Base-by-base conservation (phyloP, 495 filamentous ascomycete species). In the Hypoxylon crocopeplum region DNA sequence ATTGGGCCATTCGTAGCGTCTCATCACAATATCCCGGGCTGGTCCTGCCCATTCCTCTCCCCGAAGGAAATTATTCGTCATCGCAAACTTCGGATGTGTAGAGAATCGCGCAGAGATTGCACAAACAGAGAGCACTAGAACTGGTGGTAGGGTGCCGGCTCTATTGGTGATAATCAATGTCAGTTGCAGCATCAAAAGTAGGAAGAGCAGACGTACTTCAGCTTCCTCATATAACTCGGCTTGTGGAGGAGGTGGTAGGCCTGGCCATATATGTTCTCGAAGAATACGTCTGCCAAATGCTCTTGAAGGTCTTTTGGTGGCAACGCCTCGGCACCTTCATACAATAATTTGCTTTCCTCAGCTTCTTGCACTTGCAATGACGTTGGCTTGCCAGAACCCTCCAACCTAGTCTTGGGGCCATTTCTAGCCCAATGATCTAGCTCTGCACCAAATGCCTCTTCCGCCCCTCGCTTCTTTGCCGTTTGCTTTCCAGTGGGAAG, bases 181-280 rank as follows among this genome's bases (percentile, higher is more conserved):
- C 48, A 45, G 24, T 32, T 16, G 16, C 8, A 11, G 38, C 3
- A 48, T 29, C 19, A 41, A 25, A 22, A 8, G 37, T 29, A 19
- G 50, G 59, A 38, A 29, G 15, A 17, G 40, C 58, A 61, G 46
- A 74, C 79, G 29, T 75, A 87, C 86, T 80, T 82, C 55, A 95
- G 77, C 59, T 89, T 88, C 50, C 93, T 82, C 86, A 97, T 96
- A 70, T 91, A 98, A 63, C 92, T 97, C 15, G 93, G 93, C 68
- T 97, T 97, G 70, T 98, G 94, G 24, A 98, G 83, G n/a, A 98
- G 75, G 55, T 92, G 89, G 69, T 97, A 98, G 4, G 91, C 88
- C 69, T 98, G 94, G 16, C 94, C 94, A 69, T 98, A 98, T 2
- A 98, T 79, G 64, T 88, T 95, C 65, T 97, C 93, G 66, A 98